Base-by-base conservation (phyloP, 441 rosid genomes). In the Arabidopsis lyrata region DNA sequence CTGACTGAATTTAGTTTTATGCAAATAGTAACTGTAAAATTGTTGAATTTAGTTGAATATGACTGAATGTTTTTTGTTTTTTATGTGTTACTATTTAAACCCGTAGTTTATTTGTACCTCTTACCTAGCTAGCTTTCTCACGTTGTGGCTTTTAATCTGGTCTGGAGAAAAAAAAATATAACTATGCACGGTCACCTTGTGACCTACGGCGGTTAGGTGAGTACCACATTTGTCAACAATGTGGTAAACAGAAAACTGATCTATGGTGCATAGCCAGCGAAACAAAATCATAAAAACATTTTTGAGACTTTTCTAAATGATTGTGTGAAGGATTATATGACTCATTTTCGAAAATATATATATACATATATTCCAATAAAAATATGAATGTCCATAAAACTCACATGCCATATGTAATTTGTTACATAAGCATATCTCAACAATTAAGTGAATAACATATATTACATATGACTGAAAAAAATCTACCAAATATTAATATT, bases 371-470 rank as follows among this genome's bases (percentile, higher is more conserved):
- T 24, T 36, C 15, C 60, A 13, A 31, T 29, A 29, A 67, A 41
- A 54, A 1, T 15, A 70, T 5, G 44, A 42, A 38, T 24, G 11
- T 0, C 2, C 42, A 55, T 55, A 72, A 31, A 54, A 54, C 32
- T 55, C 64, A 64, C 55, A n/a, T 44, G 53, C 32, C 47, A 36
- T 52, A 65, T 65, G 12, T 65, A 66, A 27, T 57, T 65, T 13
- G 10, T 38, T 32, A 65, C 72, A 56, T 35, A 66, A 36, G 35
- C 44, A 14, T 27, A 48, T 45, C 18, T 65, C 39, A 57, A 52
- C 39, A 65, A 36, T 35, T 35, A 36, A 6, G 39, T 45, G 42
- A 47, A 66, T 27, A 35, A 34, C 22, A 64, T 12, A 52, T 18
- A 53, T 53, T 14, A 55, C 34, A 63, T 31, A 16, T 45, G 44